These are phyloP conservation scores for Penicillium cinerascens DNA, from an alignment of 495 filamentous ascomycete genomes.

Conservation along the genomic window DNA sequence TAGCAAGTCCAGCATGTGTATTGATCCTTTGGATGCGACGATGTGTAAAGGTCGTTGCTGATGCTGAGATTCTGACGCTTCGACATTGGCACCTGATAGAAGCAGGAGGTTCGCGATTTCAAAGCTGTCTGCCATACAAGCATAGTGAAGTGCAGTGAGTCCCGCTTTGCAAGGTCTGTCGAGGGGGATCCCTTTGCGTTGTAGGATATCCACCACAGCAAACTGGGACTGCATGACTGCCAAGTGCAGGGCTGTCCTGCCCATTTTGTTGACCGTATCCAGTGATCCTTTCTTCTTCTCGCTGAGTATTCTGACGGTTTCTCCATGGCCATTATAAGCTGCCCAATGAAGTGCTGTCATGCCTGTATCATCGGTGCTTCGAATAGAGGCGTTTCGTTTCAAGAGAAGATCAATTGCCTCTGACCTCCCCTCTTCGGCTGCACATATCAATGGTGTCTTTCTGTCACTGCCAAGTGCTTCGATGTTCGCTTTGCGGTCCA, in stretches of 20 bases:
- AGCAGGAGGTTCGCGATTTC: conserved; percentile 41
- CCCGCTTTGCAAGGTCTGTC: conserved; percentile 29
- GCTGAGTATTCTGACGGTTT: conserved; percentile 35
- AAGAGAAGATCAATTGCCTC: conserved; percentile 33
- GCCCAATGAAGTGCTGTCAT: conserved; percentile 49
- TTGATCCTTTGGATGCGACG: conserved; percentile 29
- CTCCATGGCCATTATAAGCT: conserved; percentile 39
- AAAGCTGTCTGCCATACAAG: conserved; percentile 31
- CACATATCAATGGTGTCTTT: conserved; percentile 42
- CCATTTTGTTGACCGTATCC: conserved; percentile 25
- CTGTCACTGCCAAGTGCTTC: conserved; percentile 30
- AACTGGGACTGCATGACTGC: conserved; percentile 40
- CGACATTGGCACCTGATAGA: conserved; percentile 35
- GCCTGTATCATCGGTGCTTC: conserved; percentile 30
- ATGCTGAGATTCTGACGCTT: conserved; percentile 30
- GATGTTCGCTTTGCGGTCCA: conserved; percentile 36
- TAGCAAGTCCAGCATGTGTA: conserved; percentile 33
- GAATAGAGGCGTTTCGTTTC: conserved; percentile 31
- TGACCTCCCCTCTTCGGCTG: conserved; percentile 33
- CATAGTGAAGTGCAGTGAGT: conserved; percentile 44
- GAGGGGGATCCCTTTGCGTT: conserved; percentile 27
- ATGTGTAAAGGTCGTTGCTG: conserved; percentile 39
- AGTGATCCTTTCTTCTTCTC: conserved; percentile 29
- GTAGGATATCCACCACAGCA: conserved; percentile 36
- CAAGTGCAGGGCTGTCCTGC: conserved; percentile 41